Conservation (phyloP, 2,329 filamentous ascomycete species). For the Coniochaeta sp. region DNA sequence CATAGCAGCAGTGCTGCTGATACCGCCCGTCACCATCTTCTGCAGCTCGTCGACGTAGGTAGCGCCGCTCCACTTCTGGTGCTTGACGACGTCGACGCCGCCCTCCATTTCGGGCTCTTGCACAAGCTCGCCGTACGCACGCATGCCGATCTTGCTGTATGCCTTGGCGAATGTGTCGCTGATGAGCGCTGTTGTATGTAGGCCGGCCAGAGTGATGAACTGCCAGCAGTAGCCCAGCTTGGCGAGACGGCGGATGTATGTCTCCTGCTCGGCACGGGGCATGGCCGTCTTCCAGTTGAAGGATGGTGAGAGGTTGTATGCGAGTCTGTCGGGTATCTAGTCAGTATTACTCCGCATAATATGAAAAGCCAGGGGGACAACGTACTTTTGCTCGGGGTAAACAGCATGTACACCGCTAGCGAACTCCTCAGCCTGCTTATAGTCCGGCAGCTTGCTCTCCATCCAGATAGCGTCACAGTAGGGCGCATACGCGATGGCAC, state of each 20-base stretch:
- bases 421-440: constrained; percentile 83
- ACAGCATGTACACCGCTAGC: constrained; percentile 88
- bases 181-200: constrained; percentile 93
- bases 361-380: constrained; percentile 12
- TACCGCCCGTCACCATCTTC: constrained; percentile 94
- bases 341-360: constrained; percentile 1
- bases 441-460: constrained; percentile 97
- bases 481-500: constrained; percentile 84
- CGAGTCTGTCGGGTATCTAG: constrained; percentile 50
- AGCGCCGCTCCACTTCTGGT: constrained; percentile 98
- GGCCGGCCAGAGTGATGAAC: constrained; percentile 97
- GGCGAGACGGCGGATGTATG: constrained; percentile 87
- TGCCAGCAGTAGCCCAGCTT: constrained; percentile 96
- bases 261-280: constrained; percentile 86
- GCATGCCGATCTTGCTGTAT: constrained; percentile 79
- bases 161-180: constrained; percentile 80
- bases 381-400: constrained; percentile 93
- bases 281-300: constrained; percentile 99
- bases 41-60: constrained; percentile 90
- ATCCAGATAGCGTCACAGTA: constrained; percentile 98
- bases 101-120: constrained; percentile 95
- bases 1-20: constrained; percentile 91
- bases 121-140: constrained; percentile 92
- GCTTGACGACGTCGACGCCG: constrained; percentile 89
- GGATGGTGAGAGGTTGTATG: constrained; percentile 95